These are phyloP conservation scores for Myriangium duriaei DNA, from an alignment of 2,329 filamentous ascomycete species.

Conservation along the genomic window DNA sequence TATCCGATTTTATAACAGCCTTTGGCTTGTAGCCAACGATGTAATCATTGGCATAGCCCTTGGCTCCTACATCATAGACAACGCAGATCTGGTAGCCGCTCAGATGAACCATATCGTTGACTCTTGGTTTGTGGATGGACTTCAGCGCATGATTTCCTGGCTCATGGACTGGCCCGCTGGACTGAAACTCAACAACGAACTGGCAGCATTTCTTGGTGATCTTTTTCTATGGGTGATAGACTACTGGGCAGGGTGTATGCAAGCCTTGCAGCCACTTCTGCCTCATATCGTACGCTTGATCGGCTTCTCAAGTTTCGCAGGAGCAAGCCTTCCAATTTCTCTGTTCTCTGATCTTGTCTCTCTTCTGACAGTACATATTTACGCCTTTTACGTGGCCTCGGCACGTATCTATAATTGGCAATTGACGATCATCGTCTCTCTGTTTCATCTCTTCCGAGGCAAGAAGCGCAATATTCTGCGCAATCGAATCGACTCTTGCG, in stretches of 20 bases:
- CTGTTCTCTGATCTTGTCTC: slow-evolving; percentile 90
- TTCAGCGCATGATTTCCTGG: slow-evolving; percentile 85
- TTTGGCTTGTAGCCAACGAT: slow-evolving; percentile 97
- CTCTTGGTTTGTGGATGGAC: slow-evolving; percentile 74
- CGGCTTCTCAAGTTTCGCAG: slow-evolving; percentile 87
- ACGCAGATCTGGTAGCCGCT: slow-evolving; percentile 69
- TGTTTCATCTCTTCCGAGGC: slow-evolving; percentile 97
- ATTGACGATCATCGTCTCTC: slow-evolving; percentile 84
- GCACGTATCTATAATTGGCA: slow-evolving; percentile 98
- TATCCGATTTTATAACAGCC: slow-evolving; percentile 95
- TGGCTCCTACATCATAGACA: slow-evolving; percentile 94
- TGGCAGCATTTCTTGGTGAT: slow-evolving; percentile 88
- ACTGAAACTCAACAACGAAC: slow-evolving; percentile 84
- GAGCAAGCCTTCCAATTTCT: slow-evolving; percentile 92
- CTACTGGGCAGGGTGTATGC: slow-evolving; percentile 82
- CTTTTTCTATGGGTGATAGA: slow-evolving; percentile 98
- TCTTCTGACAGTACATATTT: slow-evolving; percentile 85
- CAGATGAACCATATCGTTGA: slow-evolving; percentile 65
- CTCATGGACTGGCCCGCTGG: slow-evolving; percentile 92
- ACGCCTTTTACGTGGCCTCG: slow-evolving; percentile 94
- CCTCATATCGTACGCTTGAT: slow-evolving; percentile 83
- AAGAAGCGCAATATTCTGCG: slow-evolving; percentile 96
- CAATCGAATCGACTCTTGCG: slow-evolving; percentile 95
- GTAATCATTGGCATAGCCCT: slow-evolving; percentile 96
- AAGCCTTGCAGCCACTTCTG: slow-evolving; percentile 64